Evolutionary conservation across 1,139 yeast species (phyloP).

Genomic region (Yamadazyma jaroonii): DNA sequence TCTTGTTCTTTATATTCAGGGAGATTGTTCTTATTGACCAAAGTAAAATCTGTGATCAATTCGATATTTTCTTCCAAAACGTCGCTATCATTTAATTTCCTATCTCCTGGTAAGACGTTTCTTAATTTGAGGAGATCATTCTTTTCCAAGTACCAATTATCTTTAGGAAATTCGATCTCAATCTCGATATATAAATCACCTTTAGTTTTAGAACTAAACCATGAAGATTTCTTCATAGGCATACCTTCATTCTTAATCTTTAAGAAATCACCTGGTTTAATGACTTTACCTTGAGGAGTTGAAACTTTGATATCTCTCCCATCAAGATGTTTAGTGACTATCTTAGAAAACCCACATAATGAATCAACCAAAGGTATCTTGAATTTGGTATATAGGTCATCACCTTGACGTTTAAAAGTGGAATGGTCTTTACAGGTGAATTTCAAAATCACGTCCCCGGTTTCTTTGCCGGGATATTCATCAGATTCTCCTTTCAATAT

Average conservation of each 20-base stretch:
- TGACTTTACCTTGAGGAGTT: slow-evolving; percentile 72
- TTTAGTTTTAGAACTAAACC: slow-evolving; percentile 29
- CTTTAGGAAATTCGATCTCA: slow-evolving; percentile 78
- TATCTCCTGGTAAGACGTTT: slow-evolving; percentile 52
- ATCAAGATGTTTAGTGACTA: slow-evolving; percentile 74
- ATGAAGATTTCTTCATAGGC: slow-evolving; percentile 53
- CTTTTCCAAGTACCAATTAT: slow-evolving; percentile 73
- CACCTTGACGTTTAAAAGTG: slow-evolving; percentile 54
- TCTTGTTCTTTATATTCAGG: slow-evolving; percentile 31
- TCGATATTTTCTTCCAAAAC: slow-evolving; percentile 39
- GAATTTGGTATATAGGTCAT: slow-evolving; percentile 62
- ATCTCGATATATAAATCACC: slow-evolving; percentile 78
- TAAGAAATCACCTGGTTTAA: slow-evolving; percentile 74
- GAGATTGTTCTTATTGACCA: slow-evolving; percentile 26
- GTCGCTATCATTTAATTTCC: slow-evolving; percentile 23
- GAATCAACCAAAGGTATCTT: slow-evolving; percentile 75
- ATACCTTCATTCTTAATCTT: slow-evolving; percentile 79
- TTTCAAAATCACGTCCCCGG: slow-evolving; percentile 77
- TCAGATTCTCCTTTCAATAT: slow-evolving; percentile 73
- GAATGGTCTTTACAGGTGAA: slow-evolving; percentile 48
- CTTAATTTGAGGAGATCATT: slow-evolving; percentile 53
- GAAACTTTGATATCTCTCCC: slow-evolving; percentile 67
- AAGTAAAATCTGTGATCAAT: slow-evolving; percentile 38
- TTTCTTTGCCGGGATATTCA: slow-evolving; percentile 64
- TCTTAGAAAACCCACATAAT: slow-evolving; percentile 72